Conservation (phyloP, 2,329 filamentous ascomycete genomes). For the Exophiala lecanii-corni region DNA sequence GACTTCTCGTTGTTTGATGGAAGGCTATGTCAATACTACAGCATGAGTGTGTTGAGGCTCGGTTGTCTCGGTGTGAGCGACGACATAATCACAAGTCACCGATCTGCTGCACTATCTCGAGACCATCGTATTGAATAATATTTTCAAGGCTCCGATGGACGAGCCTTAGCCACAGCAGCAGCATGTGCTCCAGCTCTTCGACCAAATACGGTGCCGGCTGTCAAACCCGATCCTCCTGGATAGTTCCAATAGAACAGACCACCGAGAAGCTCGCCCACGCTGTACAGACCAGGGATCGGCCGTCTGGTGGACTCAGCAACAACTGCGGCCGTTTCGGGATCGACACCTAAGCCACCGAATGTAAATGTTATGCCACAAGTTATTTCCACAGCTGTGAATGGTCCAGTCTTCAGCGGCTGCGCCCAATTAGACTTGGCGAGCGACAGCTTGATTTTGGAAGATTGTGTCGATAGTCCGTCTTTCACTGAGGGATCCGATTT, state of each 20-base stretch:
- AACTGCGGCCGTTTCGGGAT: conserved; percentile 51
- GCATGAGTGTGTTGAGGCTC: conserved; percentile 1
- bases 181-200: conserved; percentile 40
- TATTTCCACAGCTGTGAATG: conserved; percentile 61
- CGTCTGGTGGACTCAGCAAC: conserved; percentile 42
- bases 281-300: conserved; percentile 54
- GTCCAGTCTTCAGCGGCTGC: conserved; percentile 50
- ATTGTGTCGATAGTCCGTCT: conserved; percentile 60
- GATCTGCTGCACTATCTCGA: too few species aligned
- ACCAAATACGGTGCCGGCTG: conserved; percentile 54
- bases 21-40: conserved; percentile 19
- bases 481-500: conserved; percentile 58
- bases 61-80: too few species aligned
- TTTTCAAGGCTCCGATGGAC: not conserved
- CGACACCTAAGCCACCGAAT: conserved; percentile 59
- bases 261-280: conserved; percentile 63
- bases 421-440: conserved; percentile 65
- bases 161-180: conserved; percentile 1
- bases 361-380: conserved; percentile 65
- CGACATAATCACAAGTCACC: too few species aligned
- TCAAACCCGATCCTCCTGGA: conserved; percentile 59
- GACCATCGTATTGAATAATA: too few species aligned
- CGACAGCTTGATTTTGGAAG: conserved; percentile 38
- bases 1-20: conserved; percentile 23
- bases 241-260: conserved; percentile 62